Evolutionary conservation across 2,329 filamentous ascomycete species (phyloP).

Genomic region (Alternaria tenuissima): DNA sequence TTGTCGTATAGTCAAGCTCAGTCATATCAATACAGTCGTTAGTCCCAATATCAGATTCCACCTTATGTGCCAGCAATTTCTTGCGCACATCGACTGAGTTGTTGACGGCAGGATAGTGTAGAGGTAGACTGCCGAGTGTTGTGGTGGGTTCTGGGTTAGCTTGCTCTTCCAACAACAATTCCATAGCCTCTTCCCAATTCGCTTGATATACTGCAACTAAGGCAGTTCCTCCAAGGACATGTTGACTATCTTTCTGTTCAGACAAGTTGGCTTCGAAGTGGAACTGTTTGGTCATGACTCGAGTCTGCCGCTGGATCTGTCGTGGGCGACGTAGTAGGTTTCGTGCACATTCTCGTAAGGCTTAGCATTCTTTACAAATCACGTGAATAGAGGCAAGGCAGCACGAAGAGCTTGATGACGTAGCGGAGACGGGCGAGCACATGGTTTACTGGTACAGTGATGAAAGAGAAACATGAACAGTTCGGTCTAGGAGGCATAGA

Average conservation of each 20-base stretch:
- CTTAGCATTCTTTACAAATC: too few relatives aligned
- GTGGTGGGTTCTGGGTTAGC: constrained; percentile 8
- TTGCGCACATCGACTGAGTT: neutral
- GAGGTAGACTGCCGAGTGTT: constrained; percentile 10
- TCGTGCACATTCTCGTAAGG: too few relatives aligned
- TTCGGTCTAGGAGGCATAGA: too few relatives aligned
- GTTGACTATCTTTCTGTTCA: neutral
- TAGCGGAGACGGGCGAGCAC: too few relatives aligned
- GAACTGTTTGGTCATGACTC: too few relatives aligned
- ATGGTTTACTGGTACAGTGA: neutral
- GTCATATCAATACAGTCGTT: neutral
- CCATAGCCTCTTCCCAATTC: neutral
- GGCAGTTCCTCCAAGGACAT: constrained; percentile 15
- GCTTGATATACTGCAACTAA: constrained; percentile 16
- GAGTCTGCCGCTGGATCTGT: too few relatives aligned
- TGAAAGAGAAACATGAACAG: neutral
- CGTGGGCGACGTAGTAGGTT: too few relatives aligned
- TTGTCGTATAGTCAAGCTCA: neutral
- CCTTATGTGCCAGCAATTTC: neutral
- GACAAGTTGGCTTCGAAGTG: neutral
- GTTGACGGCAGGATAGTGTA: constrained; percentile 22
- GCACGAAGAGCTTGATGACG: too few relatives aligned
- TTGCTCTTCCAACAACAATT: neutral
- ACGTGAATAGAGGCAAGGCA: too few relatives aligned
- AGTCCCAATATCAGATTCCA: neutral